Percentiles rank a stretch among this genome's conserved stretches.
Conservation (phyloP, 257 asterid genomes). For the Dorcoceras hygrometricum region DNA sequence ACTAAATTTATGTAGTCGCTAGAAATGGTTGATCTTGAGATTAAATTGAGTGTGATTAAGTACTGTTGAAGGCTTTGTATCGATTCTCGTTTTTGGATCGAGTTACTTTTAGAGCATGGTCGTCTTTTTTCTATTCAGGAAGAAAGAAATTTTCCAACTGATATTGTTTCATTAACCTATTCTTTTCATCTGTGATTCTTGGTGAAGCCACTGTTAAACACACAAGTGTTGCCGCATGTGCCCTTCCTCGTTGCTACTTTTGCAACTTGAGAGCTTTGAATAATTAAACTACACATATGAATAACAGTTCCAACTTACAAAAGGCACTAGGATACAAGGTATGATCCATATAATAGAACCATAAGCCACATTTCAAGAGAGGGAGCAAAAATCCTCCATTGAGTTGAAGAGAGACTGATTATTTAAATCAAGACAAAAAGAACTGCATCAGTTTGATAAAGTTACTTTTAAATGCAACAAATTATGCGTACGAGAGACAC, state of each 20-base stretch:
- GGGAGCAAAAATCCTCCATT: background rate
- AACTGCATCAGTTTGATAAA: too few species aligned
- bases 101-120: slow-evolving; percentile 14
- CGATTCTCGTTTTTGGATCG: slow-evolving; percentile 25
- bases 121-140: slow-evolving; percentile 11
- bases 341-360: background rate
- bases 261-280: background rate
- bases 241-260: too few species aligned
- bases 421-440: background rate
- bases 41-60: slow-evolving; percentile 30
- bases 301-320: background rate
- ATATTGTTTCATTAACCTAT: background rate
- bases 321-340: background rate
- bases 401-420: background rate
- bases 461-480: too few species aligned
- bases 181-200: background rate
- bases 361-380: background rate
- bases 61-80: slow-evolving; percentile 38
- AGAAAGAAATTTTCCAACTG: slow-evolving; percentile 6
- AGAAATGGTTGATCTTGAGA: slow-evolving; percentile 41
- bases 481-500: too few species aligned
- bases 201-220: background rate
- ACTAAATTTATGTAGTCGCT: slow-evolving; percentile 40
- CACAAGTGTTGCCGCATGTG: background rate
- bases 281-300: background rate